Conservation (phyloP, 176 grass and related monocot genomes). For the Saccharum officinarum region DNA sequence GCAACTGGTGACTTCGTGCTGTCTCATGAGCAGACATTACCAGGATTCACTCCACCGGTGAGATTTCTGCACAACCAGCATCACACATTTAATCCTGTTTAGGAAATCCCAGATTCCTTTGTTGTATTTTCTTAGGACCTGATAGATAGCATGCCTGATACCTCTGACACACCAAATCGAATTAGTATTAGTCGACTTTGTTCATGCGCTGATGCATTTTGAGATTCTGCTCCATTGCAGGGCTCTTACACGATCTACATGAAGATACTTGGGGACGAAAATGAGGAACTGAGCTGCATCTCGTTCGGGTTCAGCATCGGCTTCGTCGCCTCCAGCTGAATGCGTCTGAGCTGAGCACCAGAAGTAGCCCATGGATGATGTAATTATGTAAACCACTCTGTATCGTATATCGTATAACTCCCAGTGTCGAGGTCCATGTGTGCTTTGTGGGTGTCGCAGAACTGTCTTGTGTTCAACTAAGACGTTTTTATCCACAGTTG, state of each 20-base stretch:
- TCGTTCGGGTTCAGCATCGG: slow-evolving; percentile 71
- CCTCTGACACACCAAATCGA: not conserved
- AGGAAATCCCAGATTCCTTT: not conserved
- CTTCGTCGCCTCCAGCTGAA: slow-evolving; percentile 29
- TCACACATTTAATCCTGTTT: not conserved
- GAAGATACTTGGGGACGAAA: slow-evolving; percentile 51
- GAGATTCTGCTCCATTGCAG: slow-evolving; percentile 23
- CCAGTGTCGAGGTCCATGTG: not conserved
- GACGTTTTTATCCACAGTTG: slow-evolving; percentile 40
- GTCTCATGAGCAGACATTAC: slow-evolving; percentile 52
- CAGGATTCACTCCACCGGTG: slow-evolving; percentile 59
- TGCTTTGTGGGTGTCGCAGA: not conserved
- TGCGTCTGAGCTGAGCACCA: not conserved
- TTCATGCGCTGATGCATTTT: not conserved
- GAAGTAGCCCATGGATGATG: not conserved
- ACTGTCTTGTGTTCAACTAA: slow-evolving; percentile 20
- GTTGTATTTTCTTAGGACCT: not conserved
- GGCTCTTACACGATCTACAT: slow-evolving; percentile 81
- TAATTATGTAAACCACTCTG: not conserved
- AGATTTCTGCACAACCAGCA: slow-evolving; percentile 21
- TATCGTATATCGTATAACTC: slow-evolving; percentile 24
- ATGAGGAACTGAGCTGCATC: slow-evolving; percentile 69
- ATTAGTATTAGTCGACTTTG: not conserved
- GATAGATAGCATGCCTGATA: not conserved
- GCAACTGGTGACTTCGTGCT: slow-evolving; percentile 50